Base-by-base conservation (phyloP, 2,329 filamentous ascomycete genomes). In the Xylariaceae sp. region DNA sequence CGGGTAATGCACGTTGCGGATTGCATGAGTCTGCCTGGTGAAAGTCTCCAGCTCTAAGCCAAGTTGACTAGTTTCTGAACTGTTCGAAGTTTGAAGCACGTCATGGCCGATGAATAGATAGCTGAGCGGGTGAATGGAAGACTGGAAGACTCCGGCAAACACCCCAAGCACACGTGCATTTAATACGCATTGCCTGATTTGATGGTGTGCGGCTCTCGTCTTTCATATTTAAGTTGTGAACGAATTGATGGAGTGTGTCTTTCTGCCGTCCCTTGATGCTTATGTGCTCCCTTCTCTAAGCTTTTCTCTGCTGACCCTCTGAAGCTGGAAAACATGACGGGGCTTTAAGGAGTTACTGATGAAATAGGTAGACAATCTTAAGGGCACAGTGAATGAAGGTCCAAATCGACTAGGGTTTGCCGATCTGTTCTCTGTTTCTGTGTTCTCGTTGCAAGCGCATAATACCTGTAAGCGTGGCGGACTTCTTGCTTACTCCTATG, bases 31-130 rank as follows among this genome's bases (percentile, higher is more conserved):
- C n/a, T n/a, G n/a, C n/a, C 48, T 42, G 47, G 47, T 30, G 41
- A 47, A 37, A 49, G 51, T 48, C 48, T 52, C 43, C 35, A 27
- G 40, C 30, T 58, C 41, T 50, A 56, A 53, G 53, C 36, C 56
- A 56, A 50, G 56, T 58, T 58, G 56, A 52, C 53, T 58, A 58
- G 53, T 53, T 44, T 56, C 49, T 50, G 56, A 40, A 37, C 29
- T 50, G 49, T 36, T 53, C 44, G 43, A 32, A 30, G 40, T 50
- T 40, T 53, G 49, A 50, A 50, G 44, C 54, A 27, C 27, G 8
- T 53, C 37, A 45, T 45, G 53, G 50, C 20, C 29, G 50, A 51
- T 45, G 41, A 27, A 53, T 29, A 36, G 45, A 13, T 30, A 8
- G 46, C 46, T 37, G 53, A 20, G 35, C 32, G 50, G 33, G 48